Evolutionary conservation across 148 eudicot genomes (phyloP), one percentile per base, ranked within the genome.

Genomic region (Camellia sinensis): DNA sequence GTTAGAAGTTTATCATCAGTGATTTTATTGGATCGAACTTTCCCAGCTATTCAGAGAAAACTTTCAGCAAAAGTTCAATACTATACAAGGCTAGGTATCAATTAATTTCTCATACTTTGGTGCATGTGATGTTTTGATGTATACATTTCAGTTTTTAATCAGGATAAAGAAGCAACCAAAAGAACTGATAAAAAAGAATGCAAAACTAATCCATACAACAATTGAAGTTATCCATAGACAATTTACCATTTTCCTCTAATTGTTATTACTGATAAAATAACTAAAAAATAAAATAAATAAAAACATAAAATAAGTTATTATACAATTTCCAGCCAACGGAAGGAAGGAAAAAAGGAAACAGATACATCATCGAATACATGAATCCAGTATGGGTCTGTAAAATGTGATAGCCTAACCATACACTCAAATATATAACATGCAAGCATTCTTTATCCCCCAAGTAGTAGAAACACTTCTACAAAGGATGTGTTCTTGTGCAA

Each of bases 141-240:
- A 69, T 45, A 50, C 2, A 50, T 50, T 50, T 50, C 53, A 50
- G 53, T 50, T 2, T 50, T 50, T 9, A 50, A 5, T 5, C 73
- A 18, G 43, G 50, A 69, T 45, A 69, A 70, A 70, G 40, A 70
- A 70, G 74, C 74, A 70, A 46, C 56, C 29, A 46, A 70, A 46
- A 52, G 5, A 14, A 70, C 56, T 19, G 29, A 3, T 46, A 9
- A n/a, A 46, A 48, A 70, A 46, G 37, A 52, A 70, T 54, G 13
- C 46, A 44, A 6, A 45, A 45, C 73, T 45, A 44, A 17, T 44
- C 52, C 52, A 44, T 45, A 69, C 73, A 6, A 69, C 14, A n/a
- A 48, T 68, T 14, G 12, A 18, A 9, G 71, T 63, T 63, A 8
- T 1, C 14, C 44, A 14, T 14, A 67, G 19, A 67, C 3, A 67